Evolutionary conservation across 257 asterid species (phyloP).

Genomic region (Solanum phureja): DNA sequence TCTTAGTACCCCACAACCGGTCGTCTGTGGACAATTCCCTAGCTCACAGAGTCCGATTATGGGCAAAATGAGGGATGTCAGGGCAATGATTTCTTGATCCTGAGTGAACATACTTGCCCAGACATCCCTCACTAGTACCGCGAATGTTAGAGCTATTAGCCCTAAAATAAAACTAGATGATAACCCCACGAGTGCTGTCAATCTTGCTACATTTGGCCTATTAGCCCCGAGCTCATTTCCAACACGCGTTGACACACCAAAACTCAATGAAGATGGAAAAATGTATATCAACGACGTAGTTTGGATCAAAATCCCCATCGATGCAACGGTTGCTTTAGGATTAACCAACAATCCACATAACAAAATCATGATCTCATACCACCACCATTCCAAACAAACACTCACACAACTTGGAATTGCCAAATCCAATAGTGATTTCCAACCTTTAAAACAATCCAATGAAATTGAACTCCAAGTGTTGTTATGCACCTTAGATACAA

Average conservation of each 20-base stretch:
- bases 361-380: conserved; percentile 56
- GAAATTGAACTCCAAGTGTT: conserved; percentile 35
- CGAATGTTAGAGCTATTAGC: conserved; percentile 21
- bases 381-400: conserved; percentile 64
- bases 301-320: conserved; percentile 57
- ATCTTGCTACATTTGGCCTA: conserved; percentile 26
- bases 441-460: conserved; percentile 18
- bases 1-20: conserved; percentile 42
- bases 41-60: conserved; percentile 55
- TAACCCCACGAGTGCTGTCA: conserved; percentile 29
- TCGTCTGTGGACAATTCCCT: conserved; percentile 66
- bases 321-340: conserved; percentile 48
- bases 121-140: conserved; percentile 20
- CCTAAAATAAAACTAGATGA: conserved; percentile 25
- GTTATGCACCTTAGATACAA: conserved; percentile 17
- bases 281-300: conserved; percentile 48
- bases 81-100: conserved; percentile 26
- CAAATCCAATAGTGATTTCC: conserved; percentile 22
- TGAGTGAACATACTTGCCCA: conserved; percentile 49
- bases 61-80: conserved; percentile 39
- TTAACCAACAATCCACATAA: conserved; percentile 35
- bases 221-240: conserved; percentile 51
- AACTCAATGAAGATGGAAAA: conserved; percentile 51
- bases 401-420: conserved; percentile 53
- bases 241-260: conserved; percentile 45